These are phyloP conservation scores for Termitomyces sp. DNA, from an alignment of 768 basidiomycete genomes.

Conservation along the genomic window DNA sequence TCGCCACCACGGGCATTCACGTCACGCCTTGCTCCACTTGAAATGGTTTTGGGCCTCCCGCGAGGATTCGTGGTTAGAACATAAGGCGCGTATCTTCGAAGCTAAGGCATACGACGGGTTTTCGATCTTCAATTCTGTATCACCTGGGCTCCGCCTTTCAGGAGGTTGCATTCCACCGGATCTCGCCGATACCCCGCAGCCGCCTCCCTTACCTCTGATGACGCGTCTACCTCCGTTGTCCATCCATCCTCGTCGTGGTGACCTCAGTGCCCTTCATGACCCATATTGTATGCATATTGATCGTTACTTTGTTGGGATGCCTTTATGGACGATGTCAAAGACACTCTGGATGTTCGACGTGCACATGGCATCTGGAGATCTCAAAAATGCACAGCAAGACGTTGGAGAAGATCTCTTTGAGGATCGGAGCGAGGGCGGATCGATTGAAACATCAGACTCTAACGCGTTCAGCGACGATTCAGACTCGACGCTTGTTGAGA, in stretches of 20 bases:
- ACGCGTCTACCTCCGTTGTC: conserved; percentile 31
- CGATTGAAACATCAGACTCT: conserved; percentile 29
- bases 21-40: conserved; percentile 52
- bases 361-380: conserved; percentile 28
- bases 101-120: conserved; percentile 26
- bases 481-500: conserved; percentile 57
- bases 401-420: conserved; percentile 16
- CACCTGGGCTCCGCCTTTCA: conserved; percentile 12
- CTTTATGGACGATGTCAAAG: conserved; percentile 66
- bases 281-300: conserved; percentile 55
- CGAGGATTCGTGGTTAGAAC: conserved; percentile 47
- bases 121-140: conserved; percentile 13
- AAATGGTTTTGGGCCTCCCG: conserved; percentile 63
- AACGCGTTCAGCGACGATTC: conserved; percentile 43
- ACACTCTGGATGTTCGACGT: conserved; percentile 62
- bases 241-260: conserved; percentile 61
- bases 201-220: conserved; percentile 8
- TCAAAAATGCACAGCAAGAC: conserved; percentile 14
- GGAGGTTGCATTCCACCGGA: conserved; percentile 4
- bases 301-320: conserved; percentile 52
- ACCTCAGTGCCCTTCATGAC: conserved; percentile 55
- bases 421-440: conserved; percentile 29
- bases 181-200: conserved; percentile 15
- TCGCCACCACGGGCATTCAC: conserved; percentile 60
- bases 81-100: conserved; percentile 20